A percentile compares a stretch with the other conserved stretches of the same genome.
phyloP scores from a whole-genome alignment of 2,329 filamentous ascomycete species.

The Aspergillus amoenus region DNA sequence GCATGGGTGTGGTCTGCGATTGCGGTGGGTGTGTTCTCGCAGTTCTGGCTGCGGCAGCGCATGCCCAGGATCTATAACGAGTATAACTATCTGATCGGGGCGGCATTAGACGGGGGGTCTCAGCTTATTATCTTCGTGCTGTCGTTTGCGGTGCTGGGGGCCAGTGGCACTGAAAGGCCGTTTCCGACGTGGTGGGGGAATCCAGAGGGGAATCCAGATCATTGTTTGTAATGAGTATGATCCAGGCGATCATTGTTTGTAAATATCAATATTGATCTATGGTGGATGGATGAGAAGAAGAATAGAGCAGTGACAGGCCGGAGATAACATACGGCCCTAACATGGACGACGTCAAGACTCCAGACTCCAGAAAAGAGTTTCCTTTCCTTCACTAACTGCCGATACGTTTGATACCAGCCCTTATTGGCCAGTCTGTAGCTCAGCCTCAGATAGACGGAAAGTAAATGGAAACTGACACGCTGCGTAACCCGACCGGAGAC shows the following conservation, averaged over 20 bases:
- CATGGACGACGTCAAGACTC: too few relatives aligned
- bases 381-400: too few relatives aligned
- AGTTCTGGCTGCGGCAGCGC: conserved; percentile 10
- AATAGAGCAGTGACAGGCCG: too few relatives aligned
- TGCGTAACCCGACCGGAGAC: neutral
- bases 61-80: conserved; percentile 8
- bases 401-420: too few relatives aligned
- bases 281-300: too few relatives aligned
- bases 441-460: too few relatives aligned
- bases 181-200: conserved; percentile 11
- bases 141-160: conserved; percentile 12
- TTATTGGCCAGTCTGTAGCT: too few relatives aligned
- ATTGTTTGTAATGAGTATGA: neutral
- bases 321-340: too few relatives aligned
- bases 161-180: conserved; percentile 4
- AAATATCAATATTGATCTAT: too few relatives aligned
- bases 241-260: too few relatives aligned
- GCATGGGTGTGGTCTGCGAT: conserved; percentile 2
- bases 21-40: conserved; percentile 1
- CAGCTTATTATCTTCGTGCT: conserved; percentile 11
- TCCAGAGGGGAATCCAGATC: conserved; percentile 1
- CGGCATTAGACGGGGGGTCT: conserved; percentile 7
- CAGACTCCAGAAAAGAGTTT: too few relatives aligned
- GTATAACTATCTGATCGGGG: conserved; percentile 11
- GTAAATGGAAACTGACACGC: too few relatives aligned